A percentile compares a stretch with the other conserved stretches of the same genome.
Conservation (phyloP, 306 rosid species). For the Lotus japonicus region DNA sequence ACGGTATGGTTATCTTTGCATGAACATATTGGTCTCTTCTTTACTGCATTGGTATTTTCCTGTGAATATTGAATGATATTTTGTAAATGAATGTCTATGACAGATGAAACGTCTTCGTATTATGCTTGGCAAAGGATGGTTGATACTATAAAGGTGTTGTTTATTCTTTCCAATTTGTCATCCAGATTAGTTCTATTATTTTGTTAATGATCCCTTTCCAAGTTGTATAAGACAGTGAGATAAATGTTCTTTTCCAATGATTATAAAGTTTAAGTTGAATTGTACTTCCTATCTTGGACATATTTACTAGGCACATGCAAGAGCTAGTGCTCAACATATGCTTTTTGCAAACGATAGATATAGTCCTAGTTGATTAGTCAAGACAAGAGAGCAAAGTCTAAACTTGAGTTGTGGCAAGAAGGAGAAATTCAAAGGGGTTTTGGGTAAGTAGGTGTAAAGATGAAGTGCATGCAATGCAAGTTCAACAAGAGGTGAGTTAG, state of each 20-base stretch:
- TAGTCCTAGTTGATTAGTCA: neutral
- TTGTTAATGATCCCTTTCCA: neutral
- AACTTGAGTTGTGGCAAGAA: neutral
- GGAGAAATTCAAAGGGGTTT: too few relatives aligned
- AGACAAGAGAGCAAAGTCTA: neutral
- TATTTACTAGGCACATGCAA: neutral
- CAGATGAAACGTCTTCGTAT: conserved; percentile 48
- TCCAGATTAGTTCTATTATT: neutral
- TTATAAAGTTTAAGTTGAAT: neutral
- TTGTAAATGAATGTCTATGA: conserved; percentile 24
- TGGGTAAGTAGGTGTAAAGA: too few relatives aligned
- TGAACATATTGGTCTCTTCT: neutral
- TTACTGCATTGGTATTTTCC: neutral
- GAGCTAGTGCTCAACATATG: neutral
- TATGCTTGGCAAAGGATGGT: conserved; percentile 65
- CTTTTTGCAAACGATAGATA: neutral
- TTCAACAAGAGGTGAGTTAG: too few relatives aligned
- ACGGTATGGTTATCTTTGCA: conserved; percentile 34
- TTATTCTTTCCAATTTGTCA: conserved; percentile 11
- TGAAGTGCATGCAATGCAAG: too few relatives aligned
- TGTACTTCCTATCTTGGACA: neutral
- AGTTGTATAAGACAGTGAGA: neutral
- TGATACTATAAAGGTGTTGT: conserved; percentile 60
- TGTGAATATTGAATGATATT: neutral
- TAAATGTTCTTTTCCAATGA: conserved; percentile 2